A percentile compares a stretch with the other conserved stretches of the same genome.
These are phyloP conservation scores for Dorcoceras hygrometricum DNA, from an alignment of 257 asterid genomes.

Conservation along the genomic window DNA sequence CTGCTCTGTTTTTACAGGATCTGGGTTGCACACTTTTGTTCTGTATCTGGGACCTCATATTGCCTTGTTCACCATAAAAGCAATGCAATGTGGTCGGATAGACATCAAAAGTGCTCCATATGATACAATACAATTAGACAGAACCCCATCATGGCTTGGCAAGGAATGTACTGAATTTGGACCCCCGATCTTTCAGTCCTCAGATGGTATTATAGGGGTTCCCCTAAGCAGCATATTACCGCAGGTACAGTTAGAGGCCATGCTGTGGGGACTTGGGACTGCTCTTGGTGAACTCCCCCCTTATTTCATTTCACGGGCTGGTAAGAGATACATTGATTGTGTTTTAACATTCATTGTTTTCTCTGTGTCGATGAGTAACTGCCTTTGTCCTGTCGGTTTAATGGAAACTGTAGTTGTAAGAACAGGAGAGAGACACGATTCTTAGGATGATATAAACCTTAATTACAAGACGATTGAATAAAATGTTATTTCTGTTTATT, in stretches of 20 bases:
- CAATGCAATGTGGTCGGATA: conserved; percentile 84
- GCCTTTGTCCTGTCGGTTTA: background rate
- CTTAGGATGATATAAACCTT: background rate
- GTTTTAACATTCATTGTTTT: background rate
- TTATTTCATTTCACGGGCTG: conserved; percentile 93
- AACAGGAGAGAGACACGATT: background rate
- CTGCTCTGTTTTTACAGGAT: conserved; percentile 67
- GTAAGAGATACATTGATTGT: no score
- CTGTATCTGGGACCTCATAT: conserved; percentile 93
- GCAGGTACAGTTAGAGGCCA: conserved; percentile 86
- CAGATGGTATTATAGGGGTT: conserved; percentile 50
- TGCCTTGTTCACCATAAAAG: conserved; percentile 80
- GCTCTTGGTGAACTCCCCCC: conserved; percentile 99
- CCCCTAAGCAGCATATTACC: conserved; percentile 83
- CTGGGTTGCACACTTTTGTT: conserved; percentile 93
- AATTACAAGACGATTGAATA: background rate
- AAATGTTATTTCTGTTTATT: background rate
- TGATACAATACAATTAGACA: conserved; percentile 76
- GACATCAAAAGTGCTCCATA: conserved; percentile 83
- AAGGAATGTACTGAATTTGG: conserved; percentile 81
- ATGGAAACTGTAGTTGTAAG: conserved; percentile 1
- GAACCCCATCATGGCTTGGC: conserved; percentile 75
- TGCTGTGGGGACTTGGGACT: conserved; percentile 91
- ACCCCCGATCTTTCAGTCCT: conserved; percentile 59
- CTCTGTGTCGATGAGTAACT: background rate